Conservation (phyloP, 2,329 filamentous ascomycete genomes). For the Tothia fuscella region DNA sequence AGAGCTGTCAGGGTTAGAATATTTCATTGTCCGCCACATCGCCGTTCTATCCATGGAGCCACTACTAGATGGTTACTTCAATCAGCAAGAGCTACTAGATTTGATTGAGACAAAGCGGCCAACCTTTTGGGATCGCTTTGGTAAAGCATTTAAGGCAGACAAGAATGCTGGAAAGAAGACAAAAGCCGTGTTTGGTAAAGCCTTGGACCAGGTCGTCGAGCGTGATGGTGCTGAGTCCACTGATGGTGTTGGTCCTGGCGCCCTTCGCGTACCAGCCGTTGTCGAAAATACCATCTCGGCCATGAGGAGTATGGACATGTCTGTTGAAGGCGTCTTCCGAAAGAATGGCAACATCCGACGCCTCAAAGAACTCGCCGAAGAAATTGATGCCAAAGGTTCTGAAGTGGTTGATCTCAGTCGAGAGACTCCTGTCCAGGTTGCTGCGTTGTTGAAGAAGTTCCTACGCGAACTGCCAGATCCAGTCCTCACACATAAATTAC, state of each 20-base stretch:
- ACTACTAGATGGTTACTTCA: conserved; percentile 78
- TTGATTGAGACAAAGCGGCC: conserved; percentile 89
- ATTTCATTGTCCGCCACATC: conserved; percentile 92
- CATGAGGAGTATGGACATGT: conserved; percentile 98
- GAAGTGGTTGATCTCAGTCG: conserved; percentile 76
- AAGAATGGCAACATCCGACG: conserved; percentile 99
- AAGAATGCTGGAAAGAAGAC: conserved; percentile 77
- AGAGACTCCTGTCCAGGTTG: conserved; percentile 86
- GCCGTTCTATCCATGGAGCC: conserved; percentile 93
- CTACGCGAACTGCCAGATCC: conserved; percentile 89
- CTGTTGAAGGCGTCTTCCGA: conserved; percentile 93
- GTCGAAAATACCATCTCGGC: conserved; percentile 90
- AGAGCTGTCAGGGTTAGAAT: conserved; percentile 86
- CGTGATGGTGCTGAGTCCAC: conserved; percentile 95
- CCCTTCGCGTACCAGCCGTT: conserved; percentile 80
- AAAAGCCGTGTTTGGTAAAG: conserved; percentile 87
- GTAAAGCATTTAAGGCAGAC: conserved; percentile 92
- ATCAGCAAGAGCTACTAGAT: conserved; percentile 81
- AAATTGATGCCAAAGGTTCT: conserved; percentile 75
- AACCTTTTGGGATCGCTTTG: conserved; percentile 97
- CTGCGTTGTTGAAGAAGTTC: conserved; percentile 89
- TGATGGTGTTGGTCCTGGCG: conserved; percentile 85
- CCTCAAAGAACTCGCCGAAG: conserved; percentile 71
- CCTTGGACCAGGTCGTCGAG: conserved; percentile 78
- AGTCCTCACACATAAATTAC: conserved; percentile 87